Evolutionary conservation across 306 rosid genomes (phyloP), one percentile per base, ranked within the genome.

Genomic region (Bauhinia variegata): DNA sequence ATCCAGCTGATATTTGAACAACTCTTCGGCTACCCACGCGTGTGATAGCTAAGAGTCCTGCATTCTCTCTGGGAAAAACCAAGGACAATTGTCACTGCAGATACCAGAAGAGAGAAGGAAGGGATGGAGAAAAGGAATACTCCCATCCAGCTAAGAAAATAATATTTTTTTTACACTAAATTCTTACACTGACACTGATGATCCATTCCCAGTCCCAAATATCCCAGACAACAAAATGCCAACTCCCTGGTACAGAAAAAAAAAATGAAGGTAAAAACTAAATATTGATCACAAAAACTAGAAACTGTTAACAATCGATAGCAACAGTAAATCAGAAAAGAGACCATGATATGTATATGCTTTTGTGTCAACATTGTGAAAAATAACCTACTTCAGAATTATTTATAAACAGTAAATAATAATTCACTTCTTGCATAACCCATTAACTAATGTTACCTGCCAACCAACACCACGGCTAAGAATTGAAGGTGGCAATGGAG

Each of bases 11-110:
- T 66, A 92, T 92, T 75, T 92, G 98, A 54, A 86, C 98, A 11
- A 92, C 98, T 60, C 98, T 92, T 77, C 98, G 80, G 85, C 96
- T 92, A 47, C 98, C 98, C 0, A 92, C 96, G 2, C 96, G 96
- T 4, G 98, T 92, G 81, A 92, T 82, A 15, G 98, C 96, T 54
- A 92, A 79, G 67, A 92, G 79, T 60, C 98, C 98, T 3, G 98
- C 96, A 73, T 92, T 92, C 79, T 92, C 98, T 46, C 98, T 80
- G 76, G 32, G n/a, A 68, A 65, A 74, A 61, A 13, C 19, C 19
- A 74, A 64, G 5, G 36, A 69, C 13, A 43, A 49, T 34, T 69
- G 23, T 56, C 50, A 23, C 16, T 33, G 59, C 5, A 17, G 50
- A 55, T 50, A 23, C 28, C 18, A 47, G 36, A 13, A n/a, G 9